These are phyloP conservation scores for Sarocladium strictum DNA, from an alignment of 2,329 filamentous ascomycete species.

Conservation along the genomic window DNA sequence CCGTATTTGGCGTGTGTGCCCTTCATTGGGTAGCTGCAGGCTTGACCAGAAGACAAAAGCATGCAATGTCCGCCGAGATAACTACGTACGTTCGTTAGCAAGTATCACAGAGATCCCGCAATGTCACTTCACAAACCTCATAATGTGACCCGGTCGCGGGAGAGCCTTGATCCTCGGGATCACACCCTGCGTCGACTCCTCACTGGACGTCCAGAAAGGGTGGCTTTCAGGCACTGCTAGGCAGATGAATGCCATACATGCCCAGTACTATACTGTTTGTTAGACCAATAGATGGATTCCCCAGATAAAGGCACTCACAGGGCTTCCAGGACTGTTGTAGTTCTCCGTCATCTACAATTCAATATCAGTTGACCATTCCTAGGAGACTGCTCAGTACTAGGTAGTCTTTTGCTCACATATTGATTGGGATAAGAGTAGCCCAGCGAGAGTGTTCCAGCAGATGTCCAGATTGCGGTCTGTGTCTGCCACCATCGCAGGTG, in stretches of 20 bases:
- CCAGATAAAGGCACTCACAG: conserved; percentile 29
- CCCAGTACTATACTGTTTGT: conserved; percentile 59
- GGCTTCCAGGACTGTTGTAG: conserved; percentile 71
- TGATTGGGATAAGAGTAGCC: conserved; percentile 77
- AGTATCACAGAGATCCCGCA: too few species aligned
- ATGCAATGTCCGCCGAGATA: conserved; percentile 69
- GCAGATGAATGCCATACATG: conserved; percentile 70
- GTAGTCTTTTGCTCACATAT: conserved; percentile 40
- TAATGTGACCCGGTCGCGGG: conserved; percentile 66
- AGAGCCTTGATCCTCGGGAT: conserved; percentile 57
- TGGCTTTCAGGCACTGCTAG: conserved; percentile 63
- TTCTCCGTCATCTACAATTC: conserved; percentile 64
- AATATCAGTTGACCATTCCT: conserved; percentile 12
- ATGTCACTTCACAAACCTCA: conserved; percentile 45
- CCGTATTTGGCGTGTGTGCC: conserved; percentile 79
- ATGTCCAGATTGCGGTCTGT: conserved; percentile 67
- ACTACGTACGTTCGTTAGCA: conserved; percentile 24
- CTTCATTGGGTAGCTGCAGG: conserved; percentile 78
- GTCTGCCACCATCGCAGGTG: conserved; percentile 77
- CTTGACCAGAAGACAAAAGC: conserved; percentile 69
- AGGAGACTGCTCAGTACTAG: too few species aligned
- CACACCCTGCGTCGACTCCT: conserved; percentile 51
- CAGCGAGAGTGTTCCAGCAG: conserved; percentile 67
- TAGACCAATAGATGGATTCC: neutral
- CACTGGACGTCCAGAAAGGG: conserved; percentile 67